Conservation (phyloP, 805 yeast species). For the Starmerella gropengiesseri region DNA sequence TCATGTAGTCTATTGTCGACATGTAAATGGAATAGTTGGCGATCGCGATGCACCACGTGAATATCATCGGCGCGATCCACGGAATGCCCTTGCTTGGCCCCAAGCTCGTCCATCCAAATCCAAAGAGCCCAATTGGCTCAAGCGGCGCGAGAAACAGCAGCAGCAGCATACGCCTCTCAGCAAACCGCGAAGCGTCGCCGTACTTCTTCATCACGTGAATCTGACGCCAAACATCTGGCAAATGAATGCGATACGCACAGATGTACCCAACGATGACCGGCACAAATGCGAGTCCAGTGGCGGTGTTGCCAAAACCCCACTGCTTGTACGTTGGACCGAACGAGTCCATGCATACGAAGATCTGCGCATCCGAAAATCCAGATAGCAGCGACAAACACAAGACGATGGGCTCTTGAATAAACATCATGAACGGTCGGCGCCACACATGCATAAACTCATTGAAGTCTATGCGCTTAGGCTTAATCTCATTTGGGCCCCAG, state of each 20-base stretch:
- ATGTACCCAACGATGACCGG: slow-evolving; percentile 32
- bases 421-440: slow-evolving; percentile 35
- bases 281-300: slow-evolving; percentile 29
- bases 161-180: slow-evolving; percentile 21
- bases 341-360: slow-evolving; percentile 33
- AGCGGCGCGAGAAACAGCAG: slow-evolving; percentile 33
- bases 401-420: slow-evolving; percentile 33
- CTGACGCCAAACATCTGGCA: slow-evolving; percentile 31
- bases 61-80: slow-evolving; percentile 35
- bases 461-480: slow-evolving; percentile 12
- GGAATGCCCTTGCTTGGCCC: slow-evolving; percentile 30
- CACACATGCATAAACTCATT: slow-evolving; percentile 21
- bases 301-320: slow-evolving; percentile 30
- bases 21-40: slow-evolving; percentile 35
- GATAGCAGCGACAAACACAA: slow-evolving; percentile 32
- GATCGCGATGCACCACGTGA: slow-evolving; percentile 31
- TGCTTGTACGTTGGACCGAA: slow-evolving; percentile 30
- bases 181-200: slow-evolving; percentile 22
- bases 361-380: slow-evolving; percentile 34
- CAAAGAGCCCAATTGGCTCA: slow-evolving; percentile 33
- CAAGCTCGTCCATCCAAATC: slow-evolving; percentile 35
- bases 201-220: slow-evolving; percentile 26
- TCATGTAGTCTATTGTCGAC: slow-evolving; percentile 36
- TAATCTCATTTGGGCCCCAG: slow-evolving; percentile 29
- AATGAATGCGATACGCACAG: slow-evolving; percentile 30